Base-by-base conservation (phyloP, 805 yeast genomes). In the Debaryomyces castellii region DNA sequence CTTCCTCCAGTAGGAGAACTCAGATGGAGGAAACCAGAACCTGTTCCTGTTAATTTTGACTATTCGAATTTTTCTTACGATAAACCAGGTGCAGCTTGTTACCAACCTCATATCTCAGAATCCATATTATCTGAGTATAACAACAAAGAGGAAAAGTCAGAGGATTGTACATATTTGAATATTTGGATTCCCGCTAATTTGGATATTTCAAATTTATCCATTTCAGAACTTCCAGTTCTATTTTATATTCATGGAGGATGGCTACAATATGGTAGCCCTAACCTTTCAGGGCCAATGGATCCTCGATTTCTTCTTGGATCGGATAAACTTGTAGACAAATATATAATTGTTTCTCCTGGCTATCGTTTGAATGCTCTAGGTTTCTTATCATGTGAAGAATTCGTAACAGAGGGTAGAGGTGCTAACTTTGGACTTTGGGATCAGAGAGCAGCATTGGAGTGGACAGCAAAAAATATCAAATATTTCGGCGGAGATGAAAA, bases 401-500 rank as follows among this genome's bases (percentile, higher is more conserved):
- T 20, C 8, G 11, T 28, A 2, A 28, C 12, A n/a, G 25, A 28
- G 14, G 36, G 28, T 17, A 32, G 21, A 12, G 20, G 11, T 28
- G 53, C 62, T 3, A 73, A 77, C 51, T 65, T 64, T 41, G n/a
- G 77, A 5, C 62, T 76, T 41, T 70, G 72, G 69, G 82, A 78
- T 55, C 82, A 76, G 55, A 57, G 71, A 40, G 45, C 60, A 28
- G 80, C 76, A 0, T 52, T 77, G 4, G 68, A 70, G 51, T 78
- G 82, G 83, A 68, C 69, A 3, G 63, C 64, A 39, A 51, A 62
- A 45, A 59, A 74, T 53, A 76, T 78, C 45, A 45, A 46, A 20
- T 54, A 67, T 37, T 74, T 77, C 54, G 81, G 81, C 16, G 82
- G 81, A 24, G 71, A 78, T 53, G 62, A 72, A 0, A 60, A 59